Evolutionary conservation across 306 rosid genomes (phyloP), one percentile per base, ranked within the genome.

Genomic region (Lathyrus tuberosus): DNA sequence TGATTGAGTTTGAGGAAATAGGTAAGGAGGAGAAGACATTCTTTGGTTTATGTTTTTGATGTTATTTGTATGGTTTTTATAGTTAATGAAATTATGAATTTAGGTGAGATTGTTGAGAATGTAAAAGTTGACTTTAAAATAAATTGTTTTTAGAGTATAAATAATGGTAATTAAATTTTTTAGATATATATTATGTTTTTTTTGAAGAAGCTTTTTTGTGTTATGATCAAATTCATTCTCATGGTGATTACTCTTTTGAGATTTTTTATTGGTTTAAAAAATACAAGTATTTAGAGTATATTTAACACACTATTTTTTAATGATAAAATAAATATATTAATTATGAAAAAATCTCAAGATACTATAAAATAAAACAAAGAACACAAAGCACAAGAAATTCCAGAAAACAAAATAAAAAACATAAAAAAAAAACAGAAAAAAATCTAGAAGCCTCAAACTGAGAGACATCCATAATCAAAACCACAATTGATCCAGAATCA

Each of bases 1-100:
- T 78, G 96, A 89, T 5, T 87, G 79, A 30, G 62, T 66, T 70
- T 59, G 62, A 2, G 98, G 95, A 78, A 92, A 92, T n/a, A 77
- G 78, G 62, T 84, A n/a, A 91, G 91, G 87, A 11, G 24, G 33
- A 53, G 88, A 82, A 16, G 67, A 43, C 53, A 35, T 74, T 31
- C 0, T 49, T 1, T 22, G n/a, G n/a, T n/a, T n/a, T n/a, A n/a
- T 22, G 24, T 22, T 22, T 22, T 22, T 22, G 24, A 22, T 22
- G 53, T 30, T 6, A 5, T 48, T 20, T 54, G n/a, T n/a, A n/a
- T n/a, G n/a, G 33, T 33, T 26, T 30, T 33, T 60, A 14, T 31
- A 10, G 4, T 12, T 7, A 26, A 56, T 56, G 16, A 26, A 31
- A 31, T 6, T 56, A 12, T 56, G 17, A 26, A 6, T 7, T 56